Base-by-base conservation (phyloP, 1,284 basidiomycete genomes). In the Cutaneotrichosporon cutaneum region DNA sequence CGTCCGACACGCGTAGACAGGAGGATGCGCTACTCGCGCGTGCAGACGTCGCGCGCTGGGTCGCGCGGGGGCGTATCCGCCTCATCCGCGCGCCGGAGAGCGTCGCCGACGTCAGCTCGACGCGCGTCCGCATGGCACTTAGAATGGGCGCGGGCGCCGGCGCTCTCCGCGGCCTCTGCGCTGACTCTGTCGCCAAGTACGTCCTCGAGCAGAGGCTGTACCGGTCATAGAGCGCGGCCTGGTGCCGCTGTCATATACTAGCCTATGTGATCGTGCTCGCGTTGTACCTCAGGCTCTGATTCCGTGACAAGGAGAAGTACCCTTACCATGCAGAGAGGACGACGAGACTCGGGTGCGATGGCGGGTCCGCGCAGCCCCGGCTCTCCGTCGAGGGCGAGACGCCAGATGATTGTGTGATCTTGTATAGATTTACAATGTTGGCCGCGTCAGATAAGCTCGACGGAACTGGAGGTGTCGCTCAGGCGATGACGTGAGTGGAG, bases 61-160 rank as follows among this genome's bases (percentile, higher is more conserved):
- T 87, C 8, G 73, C 82, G 27, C 70, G 79, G 1, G 82, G 81
- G 0, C 82, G 83, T 27, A 82, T 92, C 22, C 70, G 77, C 26
- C 77, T 91, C 48, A 81, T 88, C 56, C 85, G 89, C 56, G 85
- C 83, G 0, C 78, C 82, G 18, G 79, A 82, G n/a, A 70, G 63
- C 4, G 68, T 69, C 42, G 83, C 86, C 70, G 83, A 79, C 1
- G 85, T 87, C 66, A 92, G 90, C 72, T 92, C 90, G 11, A 92
- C 86, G 27, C 81, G 83, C 47, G 85, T 92, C 9, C 83, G 92
- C n/a, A 74, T 78, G 11, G 81, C 82, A 35, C 78, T 88, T 16
- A 35, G 52, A 4, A 33, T 33, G n/a, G 59, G 60, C 21, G 50
- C 30, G 9, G 47, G 45, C 30, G 55, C 39, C 8, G 30, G 51